phyloP scores from a whole-genome alignment of 768 basidiomycete species.

The Phanerochaete carnosa region DNA sequence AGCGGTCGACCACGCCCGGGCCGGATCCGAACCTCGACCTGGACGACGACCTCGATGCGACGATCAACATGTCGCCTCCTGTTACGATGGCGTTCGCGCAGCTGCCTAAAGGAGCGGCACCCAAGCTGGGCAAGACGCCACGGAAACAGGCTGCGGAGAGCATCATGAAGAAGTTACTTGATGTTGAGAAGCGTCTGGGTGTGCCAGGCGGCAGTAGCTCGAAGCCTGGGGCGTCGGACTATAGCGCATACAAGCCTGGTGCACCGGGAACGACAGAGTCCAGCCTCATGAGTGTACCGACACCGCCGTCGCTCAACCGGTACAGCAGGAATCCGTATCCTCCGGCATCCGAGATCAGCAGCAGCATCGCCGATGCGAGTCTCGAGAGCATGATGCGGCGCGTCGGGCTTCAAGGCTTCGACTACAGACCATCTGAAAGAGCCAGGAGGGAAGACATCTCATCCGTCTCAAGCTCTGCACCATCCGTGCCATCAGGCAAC shows the following conservation, averaged over 20 bases:
- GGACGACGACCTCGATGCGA: slow-evolving; percentile 36
- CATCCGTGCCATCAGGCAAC: not conserved
- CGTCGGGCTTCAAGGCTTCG: slow-evolving; percentile 41
- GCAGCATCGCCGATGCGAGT: slow-evolving; percentile 52
- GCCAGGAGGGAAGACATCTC: not conserved
- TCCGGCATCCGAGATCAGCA: slow-evolving; percentile 28
- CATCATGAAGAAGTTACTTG: slow-evolving; percentile 61
- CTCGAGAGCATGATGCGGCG: slow-evolving; percentile 70
- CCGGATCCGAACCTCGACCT: not conserved
- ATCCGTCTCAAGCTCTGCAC: not conserved
- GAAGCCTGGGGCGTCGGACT: not conserved
- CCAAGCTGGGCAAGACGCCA: slow-evolving; percentile 58
- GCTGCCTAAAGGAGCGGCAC: slow-evolving; percentile 26
- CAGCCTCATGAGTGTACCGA: slow-evolving; percentile 65
- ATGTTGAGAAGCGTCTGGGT: slow-evolving; percentile 17
- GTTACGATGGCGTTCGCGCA: slow-evolving; percentile 51
- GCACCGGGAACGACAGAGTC: slow-evolving; percentile 37
- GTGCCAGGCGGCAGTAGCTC: slow-evolving; percentile 5
- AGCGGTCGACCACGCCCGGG: slow-evolving; percentile 14
- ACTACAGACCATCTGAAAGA: not conserved
- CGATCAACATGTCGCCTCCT: slow-evolving; percentile 48
- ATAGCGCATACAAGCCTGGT: slow-evolving; percentile 10
- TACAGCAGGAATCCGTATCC: slow-evolving; percentile 46
- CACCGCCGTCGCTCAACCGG: slow-evolving; percentile 69
- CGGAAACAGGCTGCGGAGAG: slow-evolving; percentile 66